Base-by-base conservation (phyloP, 129 eudicot genomes). In the Dittrichia graveolens region DNA sequence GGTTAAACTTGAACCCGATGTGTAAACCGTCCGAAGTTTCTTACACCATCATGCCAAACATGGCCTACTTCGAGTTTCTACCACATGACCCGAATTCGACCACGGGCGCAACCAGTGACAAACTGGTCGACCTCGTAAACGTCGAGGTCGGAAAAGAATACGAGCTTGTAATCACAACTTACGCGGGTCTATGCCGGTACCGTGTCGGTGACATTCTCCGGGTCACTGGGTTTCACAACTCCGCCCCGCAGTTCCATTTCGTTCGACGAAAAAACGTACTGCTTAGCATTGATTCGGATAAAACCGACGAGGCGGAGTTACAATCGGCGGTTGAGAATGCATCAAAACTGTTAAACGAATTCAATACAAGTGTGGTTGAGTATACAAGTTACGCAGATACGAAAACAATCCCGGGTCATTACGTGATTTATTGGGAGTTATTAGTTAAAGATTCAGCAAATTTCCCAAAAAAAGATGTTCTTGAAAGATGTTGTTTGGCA, bases 11-110 rank as follows among this genome's bases (percentile, higher is more conserved):
- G n/a, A 92, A 89, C 81, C 98, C 98, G 49, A 89, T 92, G 96
- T 75, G 83, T 57, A 87, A 89, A 67, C 96, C 98, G 0, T 75
- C 95, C 0, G 88, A 92, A 64, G 98, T 92, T 4, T 92, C 96
- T 0, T 92, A 92, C 77, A 92, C 98, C 48, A 89, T 92, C 83
- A 92, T 92, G 98, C 98, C 98, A 4, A 92, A 92, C 88, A 89
- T 92, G 98, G 98, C 90, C 39, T 92, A 92, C 74, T 92, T 92
- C 65, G 98, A 92, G 86, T 92, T 92, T 68, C 75, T 92, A 9
- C 95, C 96, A 0, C 85, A 86, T 41, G 94, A 82, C 12, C 77
- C 89, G 10, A 67, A 75, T 76, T 75, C 89, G 3, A 7, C 53
- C 8, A 65, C 85, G 3, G 76, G 66, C 3, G 79, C 83, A 47